Percentiles rank a stretch among this genome's conserved stretches.
These are phyloP conservation scores for Halophytophthora batemanensis DNA, from an alignment of 352 stramenopile genomes.

Conservation along the genomic window DNA sequence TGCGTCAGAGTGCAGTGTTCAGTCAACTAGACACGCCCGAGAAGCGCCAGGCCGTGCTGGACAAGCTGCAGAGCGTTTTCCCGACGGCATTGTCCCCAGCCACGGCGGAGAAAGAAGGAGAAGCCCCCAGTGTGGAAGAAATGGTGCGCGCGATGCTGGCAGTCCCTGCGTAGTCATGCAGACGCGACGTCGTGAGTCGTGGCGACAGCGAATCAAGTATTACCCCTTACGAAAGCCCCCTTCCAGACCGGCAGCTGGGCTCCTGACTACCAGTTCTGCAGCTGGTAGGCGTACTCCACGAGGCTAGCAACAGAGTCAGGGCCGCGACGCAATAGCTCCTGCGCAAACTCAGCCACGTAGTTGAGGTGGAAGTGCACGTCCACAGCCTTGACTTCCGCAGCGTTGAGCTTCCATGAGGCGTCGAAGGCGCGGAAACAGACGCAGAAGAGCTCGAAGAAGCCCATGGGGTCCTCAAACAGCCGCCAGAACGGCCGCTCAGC, in stretches of 20 bases:
- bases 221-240: constrained; percentile 29
- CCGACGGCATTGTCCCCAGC: constrained; percentile 3
- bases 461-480: constrained; percentile 82
- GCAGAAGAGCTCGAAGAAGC: constrained; percentile 79
- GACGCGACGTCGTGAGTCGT: neutral
- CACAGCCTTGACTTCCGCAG: constrained; percentile 24
- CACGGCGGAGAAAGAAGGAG: neutral
- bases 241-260: neutral
- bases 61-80: constrained; percentile 26
- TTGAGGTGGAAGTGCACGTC: constrained; percentile 69
- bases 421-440: constrained; percentile 74
- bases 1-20: constrained; percentile 34
- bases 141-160: constrained; percentile 24
- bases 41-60: constrained; percentile 40
- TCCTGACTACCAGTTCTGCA: constrained; percentile 66
- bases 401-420: constrained; percentile 54
- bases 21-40: constrained; percentile 35
- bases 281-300: constrained; percentile 63
- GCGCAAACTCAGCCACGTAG: constrained; percentile 64
- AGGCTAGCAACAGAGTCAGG: constrained; percentile 59
- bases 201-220: constrained; percentile 11
- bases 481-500: constrained; percentile 80
- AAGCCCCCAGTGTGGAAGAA: constrained; percentile 18
- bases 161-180: constrained; percentile 13
- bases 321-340: constrained; percentile 66